Evolutionary conservation across 345 rosid genomes (phyloP).

Genomic region (Salix purpurea): DNA sequence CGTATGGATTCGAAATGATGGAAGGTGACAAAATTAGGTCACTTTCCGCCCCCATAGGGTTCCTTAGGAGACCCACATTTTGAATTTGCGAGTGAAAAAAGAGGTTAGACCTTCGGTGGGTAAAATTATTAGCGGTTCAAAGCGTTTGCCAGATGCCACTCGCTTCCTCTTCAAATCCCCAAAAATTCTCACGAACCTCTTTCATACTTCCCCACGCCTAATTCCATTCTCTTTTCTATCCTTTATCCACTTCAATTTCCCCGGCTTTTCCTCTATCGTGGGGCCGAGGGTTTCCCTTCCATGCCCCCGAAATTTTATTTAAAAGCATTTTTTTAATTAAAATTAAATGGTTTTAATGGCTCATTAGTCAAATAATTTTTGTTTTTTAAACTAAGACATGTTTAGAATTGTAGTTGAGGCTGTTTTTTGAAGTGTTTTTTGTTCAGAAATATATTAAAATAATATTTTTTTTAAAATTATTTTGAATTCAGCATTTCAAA

Average conservation of each 20-base stretch:
- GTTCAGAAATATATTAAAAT: no score
- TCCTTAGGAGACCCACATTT: not conserved
- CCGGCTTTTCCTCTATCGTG: not conserved
- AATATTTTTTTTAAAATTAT: no score
- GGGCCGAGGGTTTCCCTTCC: not conserved
- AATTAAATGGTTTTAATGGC: no score
- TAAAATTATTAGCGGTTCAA: slow-evolving; percentile 12
- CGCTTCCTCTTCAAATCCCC: slow-evolving; percentile 5
- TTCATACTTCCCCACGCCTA: not conserved
- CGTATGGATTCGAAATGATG: not conserved
- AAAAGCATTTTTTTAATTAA: no score
- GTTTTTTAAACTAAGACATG: no score
- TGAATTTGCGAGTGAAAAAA: slow-evolving; percentile 1
- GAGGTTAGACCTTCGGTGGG: not conserved
- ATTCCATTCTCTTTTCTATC: not conserved
- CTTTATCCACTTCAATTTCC: not conserved
- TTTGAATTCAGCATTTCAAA: no score
- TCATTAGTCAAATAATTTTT: no score
- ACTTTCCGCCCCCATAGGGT: not conserved
- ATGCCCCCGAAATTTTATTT: no score
- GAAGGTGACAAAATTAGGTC: not conserved
- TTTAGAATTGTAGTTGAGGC: no score
- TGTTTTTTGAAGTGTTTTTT: no score
- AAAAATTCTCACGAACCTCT: not conserved
- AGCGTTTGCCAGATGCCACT: not conserved